Evolutionary conservation across 192 early-diverging fungal species (phyloP).

Genomic region (Backusella westeae): DNA sequence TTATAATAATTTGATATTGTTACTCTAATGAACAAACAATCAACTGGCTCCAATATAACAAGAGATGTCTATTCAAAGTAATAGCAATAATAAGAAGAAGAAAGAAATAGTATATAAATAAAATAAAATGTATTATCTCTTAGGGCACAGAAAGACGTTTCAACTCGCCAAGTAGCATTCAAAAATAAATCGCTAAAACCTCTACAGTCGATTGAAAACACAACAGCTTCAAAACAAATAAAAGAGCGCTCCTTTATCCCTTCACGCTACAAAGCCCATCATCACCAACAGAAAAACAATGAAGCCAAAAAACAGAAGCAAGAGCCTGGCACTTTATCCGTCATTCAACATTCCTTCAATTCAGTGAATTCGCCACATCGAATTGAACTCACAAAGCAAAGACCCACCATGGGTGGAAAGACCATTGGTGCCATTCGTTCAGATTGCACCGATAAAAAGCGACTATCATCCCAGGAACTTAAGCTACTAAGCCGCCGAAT

Average conservation of each 20-base stretch:
- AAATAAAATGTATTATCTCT: neutral
- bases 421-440: neutral
- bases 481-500: conserved; percentile 26
- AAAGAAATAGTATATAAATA: neutral
- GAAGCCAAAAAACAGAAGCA: neutral
- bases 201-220: neutral
- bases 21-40: neutral
- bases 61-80: neutral
- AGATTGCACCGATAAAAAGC: neutral
- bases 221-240: neutral
- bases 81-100: neutral
- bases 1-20: neutral
- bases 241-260: neutral
- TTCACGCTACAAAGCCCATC: neutral
- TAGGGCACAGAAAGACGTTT: neutral
- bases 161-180: neutral
- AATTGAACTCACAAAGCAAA: neutral
- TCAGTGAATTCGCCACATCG: conserved; percentile 1
- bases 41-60: neutral
- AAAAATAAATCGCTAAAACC: neutral
- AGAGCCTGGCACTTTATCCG: neutral
- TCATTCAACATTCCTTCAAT: neutral
- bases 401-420: conserved; percentile 20
- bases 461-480: conserved; percentile 24
- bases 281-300: neutral